Evolutionary conservation across 495 filamentous ascomycete genomes (phyloP).

Genomic region (Neurospora africana): DNA sequence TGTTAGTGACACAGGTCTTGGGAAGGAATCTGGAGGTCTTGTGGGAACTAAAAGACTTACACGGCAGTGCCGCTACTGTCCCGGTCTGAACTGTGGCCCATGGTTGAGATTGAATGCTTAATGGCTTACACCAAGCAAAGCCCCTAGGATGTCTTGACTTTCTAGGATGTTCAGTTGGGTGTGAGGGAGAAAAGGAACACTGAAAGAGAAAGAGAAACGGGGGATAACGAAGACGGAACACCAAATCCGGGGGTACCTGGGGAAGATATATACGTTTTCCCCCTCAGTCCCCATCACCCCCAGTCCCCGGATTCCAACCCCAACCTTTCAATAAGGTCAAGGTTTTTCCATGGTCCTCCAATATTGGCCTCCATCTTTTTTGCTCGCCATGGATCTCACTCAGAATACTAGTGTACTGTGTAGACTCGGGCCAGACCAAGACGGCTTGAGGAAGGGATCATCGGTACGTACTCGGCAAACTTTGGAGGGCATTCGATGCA

Average conservation of each 20-base stretch:
- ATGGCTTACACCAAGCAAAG: neutral
- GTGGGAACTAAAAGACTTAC: neutral
- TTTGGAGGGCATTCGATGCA: neutral
- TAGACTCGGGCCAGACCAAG: neutral
- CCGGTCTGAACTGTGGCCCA: neutral
- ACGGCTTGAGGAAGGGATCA: neutral
- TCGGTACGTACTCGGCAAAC: neutral
- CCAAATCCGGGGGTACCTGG: neutral
- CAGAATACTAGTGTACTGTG: neutral
- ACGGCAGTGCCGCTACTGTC: neutral
- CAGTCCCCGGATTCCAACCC: neutral
- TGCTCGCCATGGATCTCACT: neutral
- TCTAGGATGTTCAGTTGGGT: neutral
- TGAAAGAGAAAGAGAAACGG: neutral
- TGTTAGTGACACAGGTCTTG: neutral
- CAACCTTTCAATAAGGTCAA: neutral
- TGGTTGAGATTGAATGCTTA: neutral
- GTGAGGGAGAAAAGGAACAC: neutral
- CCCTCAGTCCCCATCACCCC: neutral
- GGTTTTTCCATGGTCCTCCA: neutral
- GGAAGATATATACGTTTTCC: neutral
- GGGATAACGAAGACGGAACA: neutral
- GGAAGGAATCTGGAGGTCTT: neutral
- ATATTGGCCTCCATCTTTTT: neutral
- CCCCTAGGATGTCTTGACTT: neutral